Evolutionary conservation across 306 rosid genomes (phyloP).

Genomic region (Astragalus membranaceus): DNA sequence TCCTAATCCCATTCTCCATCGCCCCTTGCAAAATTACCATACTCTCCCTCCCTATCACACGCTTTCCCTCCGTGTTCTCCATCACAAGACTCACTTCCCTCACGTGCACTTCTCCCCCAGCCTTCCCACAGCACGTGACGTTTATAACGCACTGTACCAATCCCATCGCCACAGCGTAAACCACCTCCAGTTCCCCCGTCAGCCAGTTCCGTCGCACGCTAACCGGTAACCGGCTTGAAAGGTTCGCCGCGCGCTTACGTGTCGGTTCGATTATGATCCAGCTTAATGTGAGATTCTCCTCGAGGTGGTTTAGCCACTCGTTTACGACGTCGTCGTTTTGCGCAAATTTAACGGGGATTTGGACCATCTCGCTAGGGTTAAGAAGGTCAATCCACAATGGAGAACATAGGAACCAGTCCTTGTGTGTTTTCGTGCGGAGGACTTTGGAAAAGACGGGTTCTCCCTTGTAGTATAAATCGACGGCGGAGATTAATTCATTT

Average conservation of each 20-base stretch:
- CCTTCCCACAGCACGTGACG: constrained; percentile 57
- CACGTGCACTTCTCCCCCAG: constrained; percentile 53
- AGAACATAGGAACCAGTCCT: constrained; percentile 54
- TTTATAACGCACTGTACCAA: constrained; percentile 44
- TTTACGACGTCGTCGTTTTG: constrained; percentile 8
- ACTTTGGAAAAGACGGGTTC: constrained; percentile 49
- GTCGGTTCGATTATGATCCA: constrained; percentile 72
- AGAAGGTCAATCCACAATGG: constrained; percentile 67
- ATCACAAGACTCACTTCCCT: constrained; percentile 53
- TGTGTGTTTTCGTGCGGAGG: constrained; percentile 29
- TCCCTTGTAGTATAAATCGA: constrained; percentile 49
- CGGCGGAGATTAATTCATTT: constrained; percentile 53
- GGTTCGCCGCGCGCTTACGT: constrained; percentile 46
- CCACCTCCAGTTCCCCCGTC: constrained; percentile 45
- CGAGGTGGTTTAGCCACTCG: constrained; percentile 34
- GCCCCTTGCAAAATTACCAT: constrained; percentile 44
- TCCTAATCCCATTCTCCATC: constrained; percentile 45
- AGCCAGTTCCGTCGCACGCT: constrained; percentile 56
- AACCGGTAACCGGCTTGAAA: constrained; percentile 60
- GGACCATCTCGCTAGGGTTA: constrained; percentile 44
- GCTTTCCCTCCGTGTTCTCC: constrained; percentile 71
- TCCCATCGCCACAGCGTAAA: constrained; percentile 38
- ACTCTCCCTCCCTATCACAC: constrained; percentile 58
- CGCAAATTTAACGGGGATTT: constrained; percentile 27
- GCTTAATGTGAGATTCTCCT: constrained; percentile 48